Percentiles rank a stretch among this genome's conserved stretches.
phyloP scores from a whole-genome alignment of 352 stramenopile genomes.

The Peronospora belbahrii region DNA sequence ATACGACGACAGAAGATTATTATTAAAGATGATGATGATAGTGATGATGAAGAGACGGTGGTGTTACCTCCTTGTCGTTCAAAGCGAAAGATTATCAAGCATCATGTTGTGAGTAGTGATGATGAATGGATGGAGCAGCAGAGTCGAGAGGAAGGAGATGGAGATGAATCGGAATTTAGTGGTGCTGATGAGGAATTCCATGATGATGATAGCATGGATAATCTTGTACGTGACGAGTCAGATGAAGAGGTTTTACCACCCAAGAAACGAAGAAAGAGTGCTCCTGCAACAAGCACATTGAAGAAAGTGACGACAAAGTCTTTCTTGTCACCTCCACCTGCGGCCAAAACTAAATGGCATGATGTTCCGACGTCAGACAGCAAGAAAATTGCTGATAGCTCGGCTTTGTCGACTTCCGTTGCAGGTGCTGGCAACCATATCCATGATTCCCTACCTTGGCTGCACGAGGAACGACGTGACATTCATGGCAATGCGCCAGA shows the following conservation, averaged over 20 bases:
- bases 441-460: slow-evolving; percentile 91
- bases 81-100: slow-evolving; percentile 13
- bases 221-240: slow-evolving; percentile 37
- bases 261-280: slow-evolving; percentile 43
- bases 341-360: slow-evolving; percentile 22
- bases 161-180: slow-evolving; percentile 54
- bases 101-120: slow-evolving; percentile 38
- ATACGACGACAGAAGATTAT: slow-evolving; percentile 52
- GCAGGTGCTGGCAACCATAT: slow-evolving; percentile 59
- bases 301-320: slow-evolving; percentile 23
- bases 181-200: slow-evolving; percentile 39
- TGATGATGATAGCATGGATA: slow-evolving; percentile 38
- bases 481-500: slow-evolving; percentile 65
- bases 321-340: slow-evolving; percentile 35
- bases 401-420: slow-evolving; percentile 26
- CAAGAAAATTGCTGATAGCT: slow-evolving; percentile 24
- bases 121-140: slow-evolving; percentile 47
- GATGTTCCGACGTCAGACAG: slow-evolving; percentile 8
- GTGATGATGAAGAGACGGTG: slow-evolving; percentile 37
- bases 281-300: slow-evolving; percentile 14
- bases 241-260: slow-evolving; percentile 28
- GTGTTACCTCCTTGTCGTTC: slow-evolving; percentile 14
- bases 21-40: slow-evolving; percentile 80
- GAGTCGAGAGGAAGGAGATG: slow-evolving; percentile 16
- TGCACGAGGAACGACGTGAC: slow-evolving; percentile 86